Conservation (phyloP, 352 stramenopile species). For the Phytophthora sansomeana region DNA sequence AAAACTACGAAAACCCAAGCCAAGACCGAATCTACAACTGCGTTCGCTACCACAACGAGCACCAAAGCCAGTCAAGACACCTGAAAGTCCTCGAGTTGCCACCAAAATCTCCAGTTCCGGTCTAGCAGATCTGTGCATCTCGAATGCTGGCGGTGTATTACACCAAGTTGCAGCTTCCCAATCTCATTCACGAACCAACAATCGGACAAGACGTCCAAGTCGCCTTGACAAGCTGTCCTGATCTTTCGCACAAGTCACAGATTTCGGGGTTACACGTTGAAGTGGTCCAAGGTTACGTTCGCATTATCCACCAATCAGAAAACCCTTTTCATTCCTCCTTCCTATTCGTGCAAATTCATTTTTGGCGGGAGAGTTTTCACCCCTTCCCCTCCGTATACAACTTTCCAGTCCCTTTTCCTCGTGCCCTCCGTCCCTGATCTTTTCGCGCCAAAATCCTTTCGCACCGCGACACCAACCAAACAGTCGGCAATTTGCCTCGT, state of each 20-base stretch:
- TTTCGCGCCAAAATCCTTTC: conserved; percentile 43
- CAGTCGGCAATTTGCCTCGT: conserved; percentile 54
- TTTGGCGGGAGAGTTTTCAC: conserved; percentile 39
- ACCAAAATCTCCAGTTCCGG: background rate
- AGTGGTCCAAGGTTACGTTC: conserved; percentile 17
- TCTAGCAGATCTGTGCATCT: conserved; percentile 19
- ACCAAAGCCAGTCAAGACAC: background rate
- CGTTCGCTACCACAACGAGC: conserved; percentile 12
- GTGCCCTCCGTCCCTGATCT: conserved; percentile 16
- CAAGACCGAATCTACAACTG: conserved; percentile 21
- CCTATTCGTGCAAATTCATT: conserved; percentile 29
- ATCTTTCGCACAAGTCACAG: conserved; percentile 21
- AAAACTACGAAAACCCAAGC: conserved; percentile 20
- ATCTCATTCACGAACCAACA: background rate
- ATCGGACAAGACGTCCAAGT: conserved; percentile 8
- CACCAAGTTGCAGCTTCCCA: background rate
- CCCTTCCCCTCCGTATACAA: conserved; percentile 27
- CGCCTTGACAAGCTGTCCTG: conserved; percentile 21
- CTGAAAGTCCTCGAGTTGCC: background rate
- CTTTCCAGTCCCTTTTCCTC: background rate
- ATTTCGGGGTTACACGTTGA: conserved; percentile 31
- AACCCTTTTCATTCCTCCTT: background rate
- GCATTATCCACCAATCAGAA: conserved; percentile 20
- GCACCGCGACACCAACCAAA: conserved; percentile 19
- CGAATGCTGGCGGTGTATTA: conserved; percentile 11